Conservation (phyloP, 2,329 filamentous ascomycete genomes). For the Monilinia vaccinii-corymbosi region DNA sequence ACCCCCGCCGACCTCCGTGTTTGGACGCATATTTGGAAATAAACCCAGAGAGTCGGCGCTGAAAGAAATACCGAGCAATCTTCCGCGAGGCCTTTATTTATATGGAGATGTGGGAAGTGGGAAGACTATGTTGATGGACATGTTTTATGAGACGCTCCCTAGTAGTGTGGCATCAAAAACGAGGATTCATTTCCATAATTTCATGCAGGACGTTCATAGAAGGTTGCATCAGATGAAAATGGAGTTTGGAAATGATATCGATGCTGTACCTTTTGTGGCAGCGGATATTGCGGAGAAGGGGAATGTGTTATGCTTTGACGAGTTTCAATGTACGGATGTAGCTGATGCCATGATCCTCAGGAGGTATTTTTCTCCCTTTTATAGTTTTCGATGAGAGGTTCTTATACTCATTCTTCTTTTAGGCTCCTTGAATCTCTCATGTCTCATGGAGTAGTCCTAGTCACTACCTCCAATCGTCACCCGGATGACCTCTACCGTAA, state of each 20-base stretch:
- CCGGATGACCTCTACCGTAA: conserved; percentile 97
- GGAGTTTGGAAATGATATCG: conserved; percentile 78
- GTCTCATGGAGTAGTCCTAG: conserved; percentile 91
- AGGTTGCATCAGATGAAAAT: conserved; percentile 85
- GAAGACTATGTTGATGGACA: conserved; percentile 99
- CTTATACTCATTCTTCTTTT: neutral
- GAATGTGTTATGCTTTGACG: conserved; percentile 91
- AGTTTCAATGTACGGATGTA: conserved; percentile 98
- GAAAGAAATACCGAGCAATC: conserved; percentile 53
- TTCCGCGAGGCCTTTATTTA: conserved; percentile 87
- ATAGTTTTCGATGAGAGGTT: neutral
- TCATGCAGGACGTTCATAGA: conserved; percentile 97
- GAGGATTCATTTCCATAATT: conserved; percentile 97
- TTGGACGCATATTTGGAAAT: conserved; percentile 53
- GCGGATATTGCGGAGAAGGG: conserved; percentile 84
- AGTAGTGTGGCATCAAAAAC: conserved; percentile 71
- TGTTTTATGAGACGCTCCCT: conserved; percentile 92
- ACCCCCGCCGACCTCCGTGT: conserved; percentile 42
- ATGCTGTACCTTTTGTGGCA: conserved; percentile 84
- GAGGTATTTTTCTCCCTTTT: conserved; percentile 38
- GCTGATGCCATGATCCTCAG: conserved; percentile 97
- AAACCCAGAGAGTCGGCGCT: conserved; percentile 29
- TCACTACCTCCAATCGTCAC: conserved; percentile 95
- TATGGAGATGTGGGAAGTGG: conserved; percentile 95
- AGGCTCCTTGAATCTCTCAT: conserved; percentile 82